Evolutionary conservation across 2,329 filamentous ascomycete genomes (phyloP).

Genomic region (Cercospora sp.): DNA sequence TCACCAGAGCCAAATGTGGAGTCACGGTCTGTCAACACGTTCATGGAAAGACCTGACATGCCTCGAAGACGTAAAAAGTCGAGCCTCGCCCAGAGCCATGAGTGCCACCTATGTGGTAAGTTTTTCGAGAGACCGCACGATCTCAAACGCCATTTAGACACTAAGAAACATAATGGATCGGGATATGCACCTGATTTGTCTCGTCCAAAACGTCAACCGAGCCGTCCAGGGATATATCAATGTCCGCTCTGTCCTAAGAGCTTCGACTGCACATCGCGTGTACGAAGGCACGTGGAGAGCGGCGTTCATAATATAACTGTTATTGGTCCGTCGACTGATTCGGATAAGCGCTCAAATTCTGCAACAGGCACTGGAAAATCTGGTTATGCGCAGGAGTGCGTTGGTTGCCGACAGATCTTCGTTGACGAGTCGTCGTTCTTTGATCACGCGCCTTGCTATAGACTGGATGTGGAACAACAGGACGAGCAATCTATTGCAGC

Average conservation of each 20-base stretch:
- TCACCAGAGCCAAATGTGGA: background rate
- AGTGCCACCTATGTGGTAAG: background rate
- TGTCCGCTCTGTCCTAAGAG: background rate
- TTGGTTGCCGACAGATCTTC: background rate
- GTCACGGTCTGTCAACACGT: background rate
- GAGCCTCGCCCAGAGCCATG: background rate
- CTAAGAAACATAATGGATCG: background rate
- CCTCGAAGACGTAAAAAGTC: too few species aligned
- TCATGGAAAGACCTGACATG: background rate
- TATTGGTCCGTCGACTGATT: background rate
- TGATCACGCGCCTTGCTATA: slow-evolving; percentile 4
- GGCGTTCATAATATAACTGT: background rate
- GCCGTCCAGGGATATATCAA: background rate
- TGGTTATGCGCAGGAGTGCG: background rate
- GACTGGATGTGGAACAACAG: background rate
- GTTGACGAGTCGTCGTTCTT: background rate
- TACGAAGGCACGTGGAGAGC: background rate
- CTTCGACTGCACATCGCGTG: background rate
- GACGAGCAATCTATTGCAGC: background rate
- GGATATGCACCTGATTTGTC: background rate
- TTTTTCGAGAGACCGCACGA: background rate
- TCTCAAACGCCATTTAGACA: slow-evolving; percentile 1
- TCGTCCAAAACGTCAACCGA: background rate
- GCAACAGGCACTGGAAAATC: background rate
- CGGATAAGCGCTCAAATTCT: background rate